phyloP scores from a whole-genome alignment of 176 grass and related monocot species.

The Dendrocalamus sinicus region DNA sequence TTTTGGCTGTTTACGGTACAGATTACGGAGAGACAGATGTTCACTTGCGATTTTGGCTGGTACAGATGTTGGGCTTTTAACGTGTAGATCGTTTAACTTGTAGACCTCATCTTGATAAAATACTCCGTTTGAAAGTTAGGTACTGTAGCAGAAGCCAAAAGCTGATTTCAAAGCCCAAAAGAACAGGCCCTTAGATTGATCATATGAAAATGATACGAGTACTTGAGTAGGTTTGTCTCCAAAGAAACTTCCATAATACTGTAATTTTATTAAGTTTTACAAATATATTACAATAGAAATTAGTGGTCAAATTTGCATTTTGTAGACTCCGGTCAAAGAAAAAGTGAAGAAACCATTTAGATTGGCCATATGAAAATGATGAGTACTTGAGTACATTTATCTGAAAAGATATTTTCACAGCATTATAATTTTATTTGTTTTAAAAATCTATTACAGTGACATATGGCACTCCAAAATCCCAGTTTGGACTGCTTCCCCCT shows the following conservation, averaged over 20 bases:
- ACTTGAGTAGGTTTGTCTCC: neutral
- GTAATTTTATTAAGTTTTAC: neutral
- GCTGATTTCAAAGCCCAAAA: too few relatives aligned
- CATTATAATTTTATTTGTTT: neutral
- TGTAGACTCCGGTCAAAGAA: neutral
- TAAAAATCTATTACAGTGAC: neutral
- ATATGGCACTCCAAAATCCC: constrained; percentile 16
- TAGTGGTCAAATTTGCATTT: neutral
- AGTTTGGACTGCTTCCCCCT: neutral
- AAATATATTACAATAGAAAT: neutral
- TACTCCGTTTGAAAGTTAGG: too few relatives aligned
- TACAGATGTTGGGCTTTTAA: too few relatives aligned
- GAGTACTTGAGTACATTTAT: neutral
- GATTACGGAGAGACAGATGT: too few relatives aligned
- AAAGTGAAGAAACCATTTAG: constrained; percentile 15
- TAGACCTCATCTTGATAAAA: too few relatives aligned
- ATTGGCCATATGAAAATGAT: neutral
- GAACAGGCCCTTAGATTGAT: neutral
- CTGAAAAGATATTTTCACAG: neutral
- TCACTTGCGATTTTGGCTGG: too few relatives aligned
- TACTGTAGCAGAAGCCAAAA: too few relatives aligned
- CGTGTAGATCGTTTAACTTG: too few relatives aligned
- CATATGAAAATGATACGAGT: neutral
- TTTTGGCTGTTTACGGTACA: too few relatives aligned
- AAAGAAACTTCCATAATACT: neutral